Evolutionary conservation across 1,139 yeast genomes (phyloP).

Genomic region (Lodderomyces theae): DNA sequence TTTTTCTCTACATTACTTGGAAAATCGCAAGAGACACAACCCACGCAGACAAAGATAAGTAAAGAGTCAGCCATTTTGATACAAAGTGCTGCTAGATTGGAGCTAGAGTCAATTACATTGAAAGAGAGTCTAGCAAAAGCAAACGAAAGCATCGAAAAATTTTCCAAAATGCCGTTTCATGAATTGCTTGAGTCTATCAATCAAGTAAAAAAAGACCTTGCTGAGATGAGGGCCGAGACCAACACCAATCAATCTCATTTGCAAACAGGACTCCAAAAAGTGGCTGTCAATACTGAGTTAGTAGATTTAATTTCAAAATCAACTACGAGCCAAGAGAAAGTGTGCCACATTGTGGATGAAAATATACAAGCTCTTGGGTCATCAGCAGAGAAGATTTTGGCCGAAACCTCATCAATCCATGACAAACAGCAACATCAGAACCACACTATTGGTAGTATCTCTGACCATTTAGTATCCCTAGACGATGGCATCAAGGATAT

Average conservation of each 20-base stretch:
- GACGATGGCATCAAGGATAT: conserved; percentile 14
- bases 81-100: conserved; percentile 33
- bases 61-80: conserved; percentile 13
- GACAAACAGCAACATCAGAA: neutral
- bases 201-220: neutral
- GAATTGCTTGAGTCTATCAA: neutral
- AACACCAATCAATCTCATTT: neutral
- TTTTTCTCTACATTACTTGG: conserved; percentile 1
- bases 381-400: neutral
- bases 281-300: neutral
- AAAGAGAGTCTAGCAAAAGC: conserved; percentile 18
- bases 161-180: neutral
- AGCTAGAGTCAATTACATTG: conserved; percentile 30
- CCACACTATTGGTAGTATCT: neutral
- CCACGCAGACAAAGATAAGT: conserved; percentile 1
- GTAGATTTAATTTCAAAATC: neutral
- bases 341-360: neutral
- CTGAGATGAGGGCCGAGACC: neutral
- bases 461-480: neutral
- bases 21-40: conserved; percentile 17
- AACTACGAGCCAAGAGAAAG: neutral
- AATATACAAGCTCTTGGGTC: neutral
- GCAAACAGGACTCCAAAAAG: neutral
- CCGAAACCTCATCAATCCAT: neutral
- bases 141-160: neutral